Percentiles rank a stretch among this genome's conserved stretches.
Conservation (phyloP, 768 basidiomycete species). For the Dacryopinax primogenitus region DNA sequence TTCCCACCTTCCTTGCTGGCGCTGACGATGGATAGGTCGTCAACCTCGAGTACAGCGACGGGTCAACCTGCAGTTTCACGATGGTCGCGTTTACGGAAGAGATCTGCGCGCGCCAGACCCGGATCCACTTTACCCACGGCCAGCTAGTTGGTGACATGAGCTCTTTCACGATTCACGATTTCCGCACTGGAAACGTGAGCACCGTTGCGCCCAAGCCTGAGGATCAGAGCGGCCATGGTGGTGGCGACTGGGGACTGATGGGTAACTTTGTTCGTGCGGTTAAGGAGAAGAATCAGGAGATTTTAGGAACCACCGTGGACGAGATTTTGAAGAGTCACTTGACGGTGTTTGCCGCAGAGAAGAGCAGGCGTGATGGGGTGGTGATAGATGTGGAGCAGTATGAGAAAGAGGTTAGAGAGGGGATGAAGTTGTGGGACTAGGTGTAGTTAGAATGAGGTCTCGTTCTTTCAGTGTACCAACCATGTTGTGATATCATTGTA, state of each 20-base stretch:
- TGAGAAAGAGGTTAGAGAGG: slow-evolving; percentile 32
- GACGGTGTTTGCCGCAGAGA: slow-evolving; percentile 79
- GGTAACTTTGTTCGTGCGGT: slow-evolving; percentile 66
- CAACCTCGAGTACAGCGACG: slow-evolving; percentile 72
- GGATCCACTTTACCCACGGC: slow-evolving; percentile 74
- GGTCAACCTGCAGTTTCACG: slow-evolving; percentile 72
- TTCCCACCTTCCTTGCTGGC: neutral
- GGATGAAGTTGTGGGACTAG: neutral
- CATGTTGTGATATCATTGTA: neutral
- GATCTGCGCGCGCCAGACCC: slow-evolving; percentile 70
- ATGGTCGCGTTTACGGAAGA: slow-evolving; percentile 71
- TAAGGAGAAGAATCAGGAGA: slow-evolving; percentile 43
- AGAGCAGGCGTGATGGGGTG: slow-evolving; percentile 51
- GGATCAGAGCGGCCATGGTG: slow-evolving; percentile 65
- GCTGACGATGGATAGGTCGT: slow-evolving; percentile 41
- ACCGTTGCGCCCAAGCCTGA: slow-evolving; percentile 33
- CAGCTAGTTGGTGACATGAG: slow-evolving; percentile 82
- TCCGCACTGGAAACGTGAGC: slow-evolving; percentile 37
- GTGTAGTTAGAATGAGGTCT: neutral
- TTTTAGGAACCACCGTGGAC: slow-evolving; percentile 47
- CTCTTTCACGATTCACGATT: slow-evolving; percentile 63
- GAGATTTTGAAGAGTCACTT: slow-evolving; percentile 69
- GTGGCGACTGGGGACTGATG: slow-evolving; percentile 70
- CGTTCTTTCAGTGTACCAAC: neutral
- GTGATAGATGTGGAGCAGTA: slow-evolving; percentile 61